Percentiles rank a stretch among this genome's conserved stretches.
Evolutionary conservation across 2,329 filamentous ascomycete species (phyloP).

Genomic region (Nannizziopsis barbatae): DNA sequence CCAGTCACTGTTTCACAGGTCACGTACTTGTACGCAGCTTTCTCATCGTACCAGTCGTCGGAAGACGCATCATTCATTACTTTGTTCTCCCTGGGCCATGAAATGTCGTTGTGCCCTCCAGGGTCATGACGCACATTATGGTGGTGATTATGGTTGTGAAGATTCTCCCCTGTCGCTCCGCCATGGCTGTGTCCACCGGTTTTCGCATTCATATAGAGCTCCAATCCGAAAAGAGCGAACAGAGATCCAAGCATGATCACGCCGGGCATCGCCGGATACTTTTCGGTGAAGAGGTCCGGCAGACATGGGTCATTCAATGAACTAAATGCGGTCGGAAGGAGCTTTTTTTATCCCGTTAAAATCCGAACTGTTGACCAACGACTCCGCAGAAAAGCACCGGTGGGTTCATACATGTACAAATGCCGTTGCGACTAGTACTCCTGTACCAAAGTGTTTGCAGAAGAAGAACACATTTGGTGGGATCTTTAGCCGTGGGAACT

Average conservation of each 20-base stretch:
- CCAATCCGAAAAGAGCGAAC: constrained; percentile 29
- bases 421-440: constrained; percentile 31
- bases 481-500: constrained; percentile 25
- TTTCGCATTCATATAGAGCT: constrained; percentile 15
- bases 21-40: constrained; percentile 11
- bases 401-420: constrained; percentile 29
- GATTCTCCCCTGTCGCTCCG: constrained; percentile 18
- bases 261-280: constrained; percentile 52
- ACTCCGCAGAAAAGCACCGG: background rate
- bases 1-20: no score
- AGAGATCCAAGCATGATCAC: constrained; percentile 56
- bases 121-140: background rate
- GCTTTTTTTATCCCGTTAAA: constrained; percentile 25
- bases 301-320: constrained; percentile 41
- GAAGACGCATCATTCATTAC: constrained; percentile 9
- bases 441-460: constrained; percentile 47
- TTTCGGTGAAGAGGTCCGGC: constrained; percentile 48
- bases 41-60: constrained; percentile 10
- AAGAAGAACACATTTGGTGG: constrained; percentile 32
- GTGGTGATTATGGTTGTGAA: constrained; percentile 16
- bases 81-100: constrained; percentile 12
- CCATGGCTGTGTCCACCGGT: constrained; percentile 18
- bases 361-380: background rate
- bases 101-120: constrained; percentile 7
- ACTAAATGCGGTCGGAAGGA: constrained; percentile 50